A percentile compares a stretch with the other conserved stretches of the same genome.
Evolutionary conservation across 2,329 filamentous ascomycete genomes (phyloP).

Genomic region (Fusarium equiseti): DNA sequence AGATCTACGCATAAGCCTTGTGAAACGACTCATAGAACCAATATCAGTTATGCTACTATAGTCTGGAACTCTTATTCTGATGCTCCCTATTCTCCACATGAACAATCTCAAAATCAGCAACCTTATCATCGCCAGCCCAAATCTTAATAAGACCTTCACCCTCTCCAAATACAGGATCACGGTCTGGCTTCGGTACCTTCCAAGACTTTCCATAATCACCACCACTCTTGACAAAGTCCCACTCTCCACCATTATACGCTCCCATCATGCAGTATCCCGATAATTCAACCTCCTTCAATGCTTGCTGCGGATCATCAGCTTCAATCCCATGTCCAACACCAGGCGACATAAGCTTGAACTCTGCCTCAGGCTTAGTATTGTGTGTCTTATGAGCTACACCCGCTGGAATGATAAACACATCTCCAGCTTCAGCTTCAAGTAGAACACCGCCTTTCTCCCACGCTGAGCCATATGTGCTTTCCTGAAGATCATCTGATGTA

Average conservation of each 20-base stretch:
- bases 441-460: constrained; percentile 63
- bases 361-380: constrained; percentile 53
- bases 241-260: constrained; percentile 56
- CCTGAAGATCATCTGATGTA: constrained; percentile 53
- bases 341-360: constrained; percentile 56
- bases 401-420: constrained; percentile 70
- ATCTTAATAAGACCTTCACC: constrained; percentile 13
- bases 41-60: background rate
- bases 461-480: constrained; percentile 54
- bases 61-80: background rate
- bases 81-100: constrained; percentile 16
- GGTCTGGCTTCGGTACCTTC: constrained; percentile 36
- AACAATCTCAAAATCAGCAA: constrained; percentile 2
- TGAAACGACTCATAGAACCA: background rate
- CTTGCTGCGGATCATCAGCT: constrained; percentile 51
- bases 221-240: constrained; percentile 40
- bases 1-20: background rate
- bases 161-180: constrained; percentile 37
- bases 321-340: constrained; percentile 56
- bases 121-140: constrained; percentile 27
- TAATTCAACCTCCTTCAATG: constrained; percentile 53
- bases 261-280: constrained; percentile 57
- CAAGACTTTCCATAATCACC: constrained; percentile 39
- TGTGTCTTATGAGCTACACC: constrained; percentile 68
- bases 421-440: constrained; percentile 62